Conservation (phyloP, 768 basidiomycete species). For the Pholiota conissans region DNA sequence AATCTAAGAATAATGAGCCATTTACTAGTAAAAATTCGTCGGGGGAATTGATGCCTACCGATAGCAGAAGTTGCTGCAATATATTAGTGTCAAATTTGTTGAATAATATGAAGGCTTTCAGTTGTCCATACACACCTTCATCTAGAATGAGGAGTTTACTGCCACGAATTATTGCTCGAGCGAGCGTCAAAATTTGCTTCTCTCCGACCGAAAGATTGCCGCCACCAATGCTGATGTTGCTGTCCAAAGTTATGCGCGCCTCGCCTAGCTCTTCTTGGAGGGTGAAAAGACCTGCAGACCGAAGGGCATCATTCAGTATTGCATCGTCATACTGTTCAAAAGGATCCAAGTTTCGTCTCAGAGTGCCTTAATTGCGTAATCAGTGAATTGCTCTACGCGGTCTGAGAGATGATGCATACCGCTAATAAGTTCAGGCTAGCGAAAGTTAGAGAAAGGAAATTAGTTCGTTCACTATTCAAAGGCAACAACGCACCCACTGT, state of each 20-base stretch:
- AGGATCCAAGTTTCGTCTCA: slow-evolving; percentile 66
- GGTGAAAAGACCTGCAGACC: slow-evolving; percentile 38
- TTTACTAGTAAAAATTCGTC: not conserved
- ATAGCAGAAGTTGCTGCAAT: slow-evolving; percentile 44
- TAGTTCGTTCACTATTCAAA: not conserved
- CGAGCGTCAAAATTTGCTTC: slow-evolving; percentile 67
- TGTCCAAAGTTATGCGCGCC: slow-evolving; percentile 49
- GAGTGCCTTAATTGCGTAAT: slow-evolving; percentile 25
- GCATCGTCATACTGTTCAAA: slow-evolving; percentile 57
- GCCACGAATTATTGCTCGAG: slow-evolving; percentile 57
- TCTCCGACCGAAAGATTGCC: slow-evolving; percentile 76
- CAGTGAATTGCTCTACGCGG: not conserved
- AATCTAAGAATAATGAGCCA: slow-evolving; percentile 32
- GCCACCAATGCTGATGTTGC: slow-evolving; percentile 49
- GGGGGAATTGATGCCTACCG: slow-evolving; percentile 28
- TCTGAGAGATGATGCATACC: slow-evolving; percentile 29
- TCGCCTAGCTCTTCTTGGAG: slow-evolving; percentile 42
- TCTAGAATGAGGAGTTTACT: slow-evolving; percentile 63
- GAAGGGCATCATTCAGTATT: slow-evolving; percentile 36
- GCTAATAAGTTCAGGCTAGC: slow-evolving; percentile 49
- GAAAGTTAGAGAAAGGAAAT: not conserved
- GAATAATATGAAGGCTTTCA: not conserved
- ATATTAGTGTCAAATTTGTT: not conserved
- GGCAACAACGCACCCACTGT: slow-evolving; percentile 27
- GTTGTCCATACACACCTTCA: slow-evolving; percentile 42